A percentile compares a stretch with the other conserved stretches of the same genome.
phyloP scores from a whole-genome alignment of 208 protist genomes.

The Naegleria fowleri region DNA sequence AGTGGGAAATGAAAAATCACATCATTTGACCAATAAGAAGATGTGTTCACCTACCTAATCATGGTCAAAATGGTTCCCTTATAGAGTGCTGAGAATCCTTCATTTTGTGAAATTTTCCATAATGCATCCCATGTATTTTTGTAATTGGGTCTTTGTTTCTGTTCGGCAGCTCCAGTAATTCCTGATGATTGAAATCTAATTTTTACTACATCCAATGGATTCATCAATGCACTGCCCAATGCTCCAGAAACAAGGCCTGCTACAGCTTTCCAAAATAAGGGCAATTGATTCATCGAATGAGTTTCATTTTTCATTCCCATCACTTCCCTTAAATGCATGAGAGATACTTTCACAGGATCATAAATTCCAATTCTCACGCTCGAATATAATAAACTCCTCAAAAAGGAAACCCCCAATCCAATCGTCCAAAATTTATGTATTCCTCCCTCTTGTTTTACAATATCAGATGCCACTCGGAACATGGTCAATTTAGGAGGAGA shows the following conservation, averaged over 20 bases:
- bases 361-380: slow-evolving; percentile 24
- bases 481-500: too few species aligned
- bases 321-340: not conserved
- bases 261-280: not conserved
- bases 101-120: not conserved
- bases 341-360: not conserved
- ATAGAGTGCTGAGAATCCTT: slow-evolving; percentile 28
- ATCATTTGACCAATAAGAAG: too few species aligned
- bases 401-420: not conserved
- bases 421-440: not conserved
- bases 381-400: slow-evolving; percentile 13
- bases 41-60: too few species aligned
- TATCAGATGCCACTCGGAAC: not conserved
- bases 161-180: slow-evolving; percentile 37
- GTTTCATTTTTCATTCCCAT: not conserved
- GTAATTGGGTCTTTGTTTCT: slow-evolving; percentile 44
- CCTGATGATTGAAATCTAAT: not conserved
- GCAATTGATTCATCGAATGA: not conserved
- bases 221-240: not conserved
- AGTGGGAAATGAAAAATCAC: too few species aligned
- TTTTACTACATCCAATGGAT: slow-evolving; percentile 27
- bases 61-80: slow-evolving; percentile 23
- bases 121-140: slow-evolving; percentile 23
- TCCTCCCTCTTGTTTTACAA: not conserved
- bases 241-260: slow-evolving; percentile 1